Evolutionary conservation across 2,329 filamentous ascomycete species (phyloP).

Genomic region (Alternaria sp.): DNA sequence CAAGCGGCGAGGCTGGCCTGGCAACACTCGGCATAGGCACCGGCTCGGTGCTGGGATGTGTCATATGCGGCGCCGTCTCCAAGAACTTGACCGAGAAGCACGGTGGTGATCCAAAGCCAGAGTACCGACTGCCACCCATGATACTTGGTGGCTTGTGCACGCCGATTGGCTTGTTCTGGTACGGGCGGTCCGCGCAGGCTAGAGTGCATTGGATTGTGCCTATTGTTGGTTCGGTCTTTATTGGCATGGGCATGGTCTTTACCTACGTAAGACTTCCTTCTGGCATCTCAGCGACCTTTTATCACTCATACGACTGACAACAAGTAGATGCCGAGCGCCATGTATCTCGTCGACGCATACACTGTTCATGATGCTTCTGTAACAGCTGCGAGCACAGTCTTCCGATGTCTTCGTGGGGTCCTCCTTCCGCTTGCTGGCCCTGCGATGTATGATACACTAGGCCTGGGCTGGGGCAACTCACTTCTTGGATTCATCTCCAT

Average conservation of each 20-base stretch:
- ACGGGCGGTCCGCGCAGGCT: conserved; percentile 45
- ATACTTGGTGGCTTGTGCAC: background rate
- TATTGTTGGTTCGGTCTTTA: conserved; percentile 58
- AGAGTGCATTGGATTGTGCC: conserved; percentile 65
- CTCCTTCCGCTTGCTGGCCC: conserved; percentile 64
- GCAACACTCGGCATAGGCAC: conserved; percentile 12
- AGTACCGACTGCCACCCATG: background rate
- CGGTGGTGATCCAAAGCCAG: background rate
- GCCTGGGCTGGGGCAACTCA: conserved; percentile 65
- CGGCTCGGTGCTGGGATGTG: conserved; percentile 13
- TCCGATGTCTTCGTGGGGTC: conserved; percentile 62
- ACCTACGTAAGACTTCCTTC: conserved; percentile 23
- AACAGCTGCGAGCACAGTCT: conserved; percentile 67
- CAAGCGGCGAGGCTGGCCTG: conserved; percentile 16
- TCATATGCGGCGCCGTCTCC: background rate
- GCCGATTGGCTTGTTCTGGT: conserved; percentile 35
- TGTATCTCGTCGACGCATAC: conserved; percentile 68
- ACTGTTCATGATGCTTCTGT: conserved; percentile 56
- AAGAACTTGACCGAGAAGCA: background rate
- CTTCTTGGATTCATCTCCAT: conserved; percentile 59
- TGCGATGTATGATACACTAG: conserved; percentile 63
- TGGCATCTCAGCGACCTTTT: background rate
- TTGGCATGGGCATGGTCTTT: conserved; percentile 58
- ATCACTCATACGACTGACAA: too few species aligned
- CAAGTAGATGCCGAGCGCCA: too few species aligned